Evolutionary conservation across 306 rosid genomes (phyloP), one percentile per base, ranked within the genome.

Genomic region (Medicago arabica): DNA sequence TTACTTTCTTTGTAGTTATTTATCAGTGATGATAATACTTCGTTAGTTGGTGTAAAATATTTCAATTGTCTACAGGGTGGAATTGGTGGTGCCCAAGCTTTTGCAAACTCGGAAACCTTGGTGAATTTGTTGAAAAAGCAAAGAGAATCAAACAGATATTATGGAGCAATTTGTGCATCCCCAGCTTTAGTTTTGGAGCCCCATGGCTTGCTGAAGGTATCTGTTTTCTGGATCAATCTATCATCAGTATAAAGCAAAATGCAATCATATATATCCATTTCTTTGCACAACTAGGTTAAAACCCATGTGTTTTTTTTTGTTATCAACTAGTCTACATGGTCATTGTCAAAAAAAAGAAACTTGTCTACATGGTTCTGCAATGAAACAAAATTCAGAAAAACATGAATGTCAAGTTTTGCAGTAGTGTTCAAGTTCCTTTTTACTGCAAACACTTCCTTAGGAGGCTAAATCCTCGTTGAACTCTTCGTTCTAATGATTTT

Each of bases 111-210:
- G 5, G 92, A 87, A 68, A 90, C 83, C 74, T 88, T 92, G 49
- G 89, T 90, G 63, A 80, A 71, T 66, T 63, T 95, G 86, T 85
- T 95, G 66, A 92, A 87, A 86, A 82, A 78, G 77, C 98, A 95
- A 75, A 80, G 85, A 60, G 92, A 84, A 39, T 90, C 88, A 71
- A 87, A 92, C 79, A 86, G 73, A 85, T 96, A 88, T 59, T 95
- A 89, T 77, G 98, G 97, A 72, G 98, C 98, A 46, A 89, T 95
- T 54, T 95, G 97, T 85, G 97, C 98, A 50, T 95, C 98, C 78
- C 97, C 97, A 13, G 97, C 97, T 67, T 73, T 92, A 55, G 97
- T 80, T 78, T 78, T 95, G 81, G 98, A 95, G 86, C 97, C 96
- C 78, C 96, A 84, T 80, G 98, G 97, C 72, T 80, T 95, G 79